Percentiles rank a stretch among this genome's conserved stretches.
These are phyloP conservation scores for Cutaneotrichosporon cyanovorans DNA, from an alignment of 1,284 basidiomycete species.

Conservation along the genomic window DNA sequence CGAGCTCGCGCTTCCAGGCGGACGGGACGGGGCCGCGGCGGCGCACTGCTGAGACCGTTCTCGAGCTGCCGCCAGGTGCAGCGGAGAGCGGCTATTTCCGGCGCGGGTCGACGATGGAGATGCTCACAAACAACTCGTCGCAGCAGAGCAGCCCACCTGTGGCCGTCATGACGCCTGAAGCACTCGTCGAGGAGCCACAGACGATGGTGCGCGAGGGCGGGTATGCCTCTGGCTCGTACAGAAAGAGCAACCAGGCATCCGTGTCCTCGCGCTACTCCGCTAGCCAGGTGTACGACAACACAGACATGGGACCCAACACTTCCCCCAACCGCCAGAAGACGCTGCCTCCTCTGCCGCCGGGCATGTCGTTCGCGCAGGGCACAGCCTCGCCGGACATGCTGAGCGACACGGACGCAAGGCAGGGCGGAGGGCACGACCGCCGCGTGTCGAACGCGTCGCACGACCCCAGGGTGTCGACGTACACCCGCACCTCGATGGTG, in stretches of 20 bases:
- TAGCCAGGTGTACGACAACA: slow-evolving; percentile 11
- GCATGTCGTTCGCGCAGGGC: slow-evolving; percentile 1
- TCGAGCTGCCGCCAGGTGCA: slow-evolving; percentile 15
- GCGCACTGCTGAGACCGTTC: slow-evolving; percentile 7
- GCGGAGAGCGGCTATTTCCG: slow-evolving; percentile 5
- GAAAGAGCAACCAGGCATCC: slow-evolving; percentile 15
- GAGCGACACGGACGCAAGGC: slow-evolving; percentile 8
- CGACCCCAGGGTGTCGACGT: slow-evolving; percentile 1
- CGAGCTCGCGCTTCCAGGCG: slow-evolving; percentile 32
- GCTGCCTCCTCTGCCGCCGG: slow-evolving; percentile 37
- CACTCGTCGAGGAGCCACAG: slow-evolving; percentile 15
- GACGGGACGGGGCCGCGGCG: slow-evolving; percentile 7
- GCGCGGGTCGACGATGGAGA: slow-evolving; percentile 23
- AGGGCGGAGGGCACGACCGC: slow-evolving; percentile 12
- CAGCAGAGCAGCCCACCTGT: background rate
- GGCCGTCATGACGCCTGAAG: slow-evolving; percentile 1
- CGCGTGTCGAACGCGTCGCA: too few relatives aligned
- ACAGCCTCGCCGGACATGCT: slow-evolving; percentile 6
- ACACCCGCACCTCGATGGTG: too few relatives aligned
- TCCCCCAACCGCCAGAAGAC: slow-evolving; percentile 41
- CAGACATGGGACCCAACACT: slow-evolving; percentile 4
- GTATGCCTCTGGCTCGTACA: too few relatives aligned
- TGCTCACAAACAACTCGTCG: slow-evolving; percentile 18
- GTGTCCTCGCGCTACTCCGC: slow-evolving; percentile 15
- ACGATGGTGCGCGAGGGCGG: background rate